Conservation (phyloP, 2,329 filamentous ascomycete genomes). For the Sclerotinia borealis region DNA sequence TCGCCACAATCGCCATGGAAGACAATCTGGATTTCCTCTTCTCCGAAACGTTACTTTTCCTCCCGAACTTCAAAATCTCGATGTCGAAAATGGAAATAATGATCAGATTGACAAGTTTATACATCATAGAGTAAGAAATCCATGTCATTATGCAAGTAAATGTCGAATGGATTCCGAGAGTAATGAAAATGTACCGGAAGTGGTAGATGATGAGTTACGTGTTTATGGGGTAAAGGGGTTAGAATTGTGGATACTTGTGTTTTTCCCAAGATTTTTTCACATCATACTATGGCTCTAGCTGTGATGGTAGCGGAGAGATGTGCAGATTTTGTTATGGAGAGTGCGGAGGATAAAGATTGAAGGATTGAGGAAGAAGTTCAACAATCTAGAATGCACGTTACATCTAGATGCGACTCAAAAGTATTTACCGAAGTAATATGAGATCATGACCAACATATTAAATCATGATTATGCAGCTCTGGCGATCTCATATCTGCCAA, state of each 20-base stretch:
- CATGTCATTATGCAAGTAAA: neutral
- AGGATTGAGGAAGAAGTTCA: neutral
- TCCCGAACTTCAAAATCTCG: neutral
- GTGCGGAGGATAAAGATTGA: neutral
- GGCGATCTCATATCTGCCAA: neutral
- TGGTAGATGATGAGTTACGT: conserved; percentile 23
- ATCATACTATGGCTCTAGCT: conserved; percentile 22
- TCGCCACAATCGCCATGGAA: conserved; percentile 9
- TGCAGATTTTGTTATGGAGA: neutral
- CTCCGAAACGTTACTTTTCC: neutral
- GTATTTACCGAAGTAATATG: neutral
- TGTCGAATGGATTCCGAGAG: neutral
- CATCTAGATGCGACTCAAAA: neutral
- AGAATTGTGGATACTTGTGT: conserved; percentile 25
- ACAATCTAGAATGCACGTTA: neutral
- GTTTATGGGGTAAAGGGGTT: conserved; percentile 26
- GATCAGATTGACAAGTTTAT: neutral
- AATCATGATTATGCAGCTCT: neutral
- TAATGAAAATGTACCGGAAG: conserved; percentile 10
- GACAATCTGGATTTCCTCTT: neutral
- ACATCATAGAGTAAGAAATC: neutral
- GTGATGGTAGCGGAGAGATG: conserved; percentile 26
- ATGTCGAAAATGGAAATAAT: neutral
- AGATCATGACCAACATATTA: neutral
- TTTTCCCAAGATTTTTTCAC: conserved; percentile 21